Evolutionary conservation across 331 rosid genomes (phyloP), one percentile per base, ranked within the genome.

Genomic region (Acacia concinna): DNA sequence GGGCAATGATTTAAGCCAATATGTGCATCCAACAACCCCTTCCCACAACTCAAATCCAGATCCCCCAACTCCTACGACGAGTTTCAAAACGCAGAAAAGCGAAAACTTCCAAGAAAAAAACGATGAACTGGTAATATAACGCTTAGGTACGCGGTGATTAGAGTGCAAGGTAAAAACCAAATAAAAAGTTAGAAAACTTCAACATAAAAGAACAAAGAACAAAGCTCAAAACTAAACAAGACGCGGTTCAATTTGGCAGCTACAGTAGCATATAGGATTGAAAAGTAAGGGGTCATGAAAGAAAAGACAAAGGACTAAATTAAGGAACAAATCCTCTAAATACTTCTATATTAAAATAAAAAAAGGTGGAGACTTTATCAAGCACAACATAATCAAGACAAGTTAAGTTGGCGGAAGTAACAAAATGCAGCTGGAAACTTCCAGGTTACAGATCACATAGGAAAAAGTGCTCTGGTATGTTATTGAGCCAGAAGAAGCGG

Each of bases 361-460:
- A 56, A 49, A 27, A 35, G 38, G 60, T 27, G 56, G 62, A 83
- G 52, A 62, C 73, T 73, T 79, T 71, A 68, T 69, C 67, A 74
- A 71, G 70, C 56, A 62, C 32, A 68, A 44, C 28, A 68, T 65
- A 56, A 28, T 30, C 74, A 84, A 84, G 76, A 74, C 79, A 74
- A 68, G 63, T 46, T 31, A 74, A 68, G 63, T 46, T 31, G 87
- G 82, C 89, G 88, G 85, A 85, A 75, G 90, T 70, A 77, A 75
- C 92, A 79, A 87, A 91, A 85, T 70, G 88, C 56, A 70, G 89
- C 87, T 59, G 90, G 85, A 73, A 76, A 81, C n/a, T 14, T 67
- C 77, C 79, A 77, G 62, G 60, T 32, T 77, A 77, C 85, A 85
- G 91, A 91, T 88, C 88, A 87, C 80, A 71, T 81, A 5, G 66